A percentile compares a stretch with the other conserved stretches of the same genome.
phyloP scores from a whole-genome alignment of 2,329 filamentous ascomycete species.

The Hirsutella minnesotensis region DNA sequence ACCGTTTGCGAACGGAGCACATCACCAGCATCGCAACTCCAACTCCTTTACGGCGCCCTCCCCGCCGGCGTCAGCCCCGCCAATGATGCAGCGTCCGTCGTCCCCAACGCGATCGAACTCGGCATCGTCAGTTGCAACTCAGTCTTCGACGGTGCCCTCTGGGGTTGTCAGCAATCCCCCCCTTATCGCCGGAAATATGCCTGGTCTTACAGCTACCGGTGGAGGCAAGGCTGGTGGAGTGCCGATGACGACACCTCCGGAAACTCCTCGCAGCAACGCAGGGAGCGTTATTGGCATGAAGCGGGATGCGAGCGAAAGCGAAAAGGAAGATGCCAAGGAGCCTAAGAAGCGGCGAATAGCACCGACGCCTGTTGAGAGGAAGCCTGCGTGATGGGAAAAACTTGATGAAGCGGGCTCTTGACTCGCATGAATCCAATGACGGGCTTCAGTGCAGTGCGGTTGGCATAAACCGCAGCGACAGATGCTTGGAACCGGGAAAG shows the following conservation, averaged over 20 bases:
- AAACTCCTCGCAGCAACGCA: constrained; percentile 53
- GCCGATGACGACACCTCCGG: constrained; percentile 78
- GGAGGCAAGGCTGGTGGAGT: constrained; percentile 51
- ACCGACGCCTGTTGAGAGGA: constrained; percentile 44
- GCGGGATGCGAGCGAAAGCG: constrained; percentile 43
- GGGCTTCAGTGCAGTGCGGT: neutral
- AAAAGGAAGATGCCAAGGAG: constrained; percentile 39
- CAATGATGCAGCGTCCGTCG: constrained; percentile 53
- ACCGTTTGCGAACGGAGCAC: constrained; percentile 35
- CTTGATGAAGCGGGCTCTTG: neutral
- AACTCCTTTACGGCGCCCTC: constrained; percentile 48
- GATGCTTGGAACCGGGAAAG: neutral
- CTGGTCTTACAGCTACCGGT: constrained; percentile 62
- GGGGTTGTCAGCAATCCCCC: constrained; percentile 65
- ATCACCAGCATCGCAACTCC: constrained; percentile 47
- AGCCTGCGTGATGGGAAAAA: constrained; percentile 2
- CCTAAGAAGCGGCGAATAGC: constrained; percentile 61
- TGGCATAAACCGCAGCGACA: neutral
- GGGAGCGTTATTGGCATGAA: constrained; percentile 32
- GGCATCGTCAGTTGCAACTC: constrained; percentile 65
- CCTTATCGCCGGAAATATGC: constrained; percentile 65
- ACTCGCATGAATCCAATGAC: no score
- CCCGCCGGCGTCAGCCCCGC: constrained; percentile 41
- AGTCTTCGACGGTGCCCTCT: constrained; percentile 33
- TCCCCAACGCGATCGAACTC: constrained; percentile 82